Evolutionary conservation across 2,329 filamentous ascomycete genomes (phyloP).

Genomic region (Paecilomyces dactylethromorphus): DNA sequence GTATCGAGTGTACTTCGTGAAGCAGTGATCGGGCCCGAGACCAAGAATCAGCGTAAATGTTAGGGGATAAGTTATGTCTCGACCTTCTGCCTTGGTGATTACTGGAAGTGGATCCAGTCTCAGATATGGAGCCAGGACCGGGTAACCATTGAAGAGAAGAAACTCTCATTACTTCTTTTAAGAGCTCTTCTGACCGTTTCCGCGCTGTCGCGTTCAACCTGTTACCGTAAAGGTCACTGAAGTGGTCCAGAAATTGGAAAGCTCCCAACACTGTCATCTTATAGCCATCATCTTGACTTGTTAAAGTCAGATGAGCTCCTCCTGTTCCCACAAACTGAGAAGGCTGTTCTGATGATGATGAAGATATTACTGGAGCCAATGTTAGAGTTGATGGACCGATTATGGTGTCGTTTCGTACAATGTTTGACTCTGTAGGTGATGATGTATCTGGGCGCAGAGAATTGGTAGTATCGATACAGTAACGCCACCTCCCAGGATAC

Average conservation of each 20-base stretch:
- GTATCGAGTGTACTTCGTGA: not conserved
- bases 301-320: not conserved
- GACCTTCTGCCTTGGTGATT: not conserved
- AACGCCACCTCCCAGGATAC: not conserved
- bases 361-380: not conserved
- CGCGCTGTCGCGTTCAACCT: slow-evolving; percentile 4
- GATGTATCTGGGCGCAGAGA: not conserved
- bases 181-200: slow-evolving; percentile 11
- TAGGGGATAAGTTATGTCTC: not conserved
- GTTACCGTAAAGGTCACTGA: slow-evolving; percentile 16
- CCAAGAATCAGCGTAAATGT: not conserved
- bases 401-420: no score
- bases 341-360: not conserved
- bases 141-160: not conserved
- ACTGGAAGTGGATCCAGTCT: not conserved
- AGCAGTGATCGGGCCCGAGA: not conserved
- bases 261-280: slow-evolving; percentile 13
- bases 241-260: slow-evolving; percentile 17
- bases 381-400: not conserved
- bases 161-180: slow-evolving; percentile 10
- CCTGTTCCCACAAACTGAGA: not conserved
- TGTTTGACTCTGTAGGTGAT: not conserved
- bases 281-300: not conserved
- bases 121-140: not conserved
- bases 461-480: not conserved